Evolutionary conservation across 2,329 filamentous ascomycete genomes (phyloP), one percentile per base, ranked within the genome.

Genomic region (Monilinia fructicola): DNA sequence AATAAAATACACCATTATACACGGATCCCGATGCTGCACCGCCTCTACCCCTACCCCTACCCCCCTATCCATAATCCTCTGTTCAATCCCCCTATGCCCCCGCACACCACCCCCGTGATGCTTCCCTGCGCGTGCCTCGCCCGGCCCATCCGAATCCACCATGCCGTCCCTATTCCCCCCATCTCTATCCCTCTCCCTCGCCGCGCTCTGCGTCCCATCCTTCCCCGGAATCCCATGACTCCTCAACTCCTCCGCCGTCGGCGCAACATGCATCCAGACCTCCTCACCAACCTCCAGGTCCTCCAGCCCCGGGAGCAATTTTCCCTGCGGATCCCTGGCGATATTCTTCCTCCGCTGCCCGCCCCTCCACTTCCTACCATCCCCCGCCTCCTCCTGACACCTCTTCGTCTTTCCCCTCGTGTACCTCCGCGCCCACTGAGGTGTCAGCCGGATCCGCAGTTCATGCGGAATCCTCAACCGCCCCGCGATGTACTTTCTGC

Each of bases 401-500:
- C 26, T 26, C 7, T 40, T 31, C 50, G 28, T 42, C 58, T 66
- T 68, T 26, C 65, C 69, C 50, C 55, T 77, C 63, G 78, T 80
- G 79, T 55, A 76, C 35, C 61, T 26, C 16, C 67, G 11, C 26
- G 66, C 48, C 62, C 55, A 72, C 5, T 42, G 16, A n/a, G 70
- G 69, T 23, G 53, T 65, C 12, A 67, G 26, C n/a, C 66, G 52
- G 40, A 65, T n/a, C 31, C 38, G 21, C 35, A 65, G 18, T 52
- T 67, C 66, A 71, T 89, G 81, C 31, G 81, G 80, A 52, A 90
- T 85, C 71, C 81, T 82, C 60, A 89, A 78, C 54, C 83, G 78
- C 54, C 83, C 79, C 0, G 84, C 87, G 46, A 85, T 84, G 79
- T 81, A 88, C 73, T 85, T 85, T 85, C 26, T 86, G 79, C 31